Base-by-base conservation (phyloP, 2,329 filamentous ascomycete genomes). In the Ceratocystis colombiana region DNA sequence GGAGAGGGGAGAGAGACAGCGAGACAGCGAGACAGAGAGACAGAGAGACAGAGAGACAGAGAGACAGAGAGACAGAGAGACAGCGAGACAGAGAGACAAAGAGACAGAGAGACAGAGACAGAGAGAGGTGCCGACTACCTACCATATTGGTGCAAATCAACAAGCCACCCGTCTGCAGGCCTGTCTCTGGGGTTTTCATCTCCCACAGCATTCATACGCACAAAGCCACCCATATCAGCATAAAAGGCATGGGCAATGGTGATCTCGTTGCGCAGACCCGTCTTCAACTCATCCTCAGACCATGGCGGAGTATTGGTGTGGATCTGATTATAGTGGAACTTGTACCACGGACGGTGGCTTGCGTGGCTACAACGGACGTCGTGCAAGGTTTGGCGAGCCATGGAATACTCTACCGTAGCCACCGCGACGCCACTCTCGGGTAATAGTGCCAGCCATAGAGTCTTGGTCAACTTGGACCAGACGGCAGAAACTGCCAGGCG, bases 171-270 rank as follows among this genome's bases (percentile, higher is more conserved):
- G 22, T 48, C 33, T n/a, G 55, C 10, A 15, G 37, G 63, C 5
- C 48, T 28, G 12, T 7, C 25, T n/a, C 45, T n/a, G 5, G 12
- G 37, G 2, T 22, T 17, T 28, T 17, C 46, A 10, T 25, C 62
- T 22, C 48, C 22, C 45, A 61, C 53, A 8, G 55, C 17, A n/a
- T 28, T 50, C 37, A 37, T 25, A 15, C 64, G 67, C 5, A 70
- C 68, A 37, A 75, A 73, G 17, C 74, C 73, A 25, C 73, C 73
- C 70, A 72, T 72, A 1, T 69, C 67, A 15, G 70, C 71, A 63
- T 72, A 74, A 57, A 74, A 74, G 44, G 70, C 71, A 55, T 75
- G 72, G 4, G 70, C 67, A 65, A 72, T 66, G 3, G 71, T 72
- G 72, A 72, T 73, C 62, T 69, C 37, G 57, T 69, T 15, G 28